Percentiles rank a stretch among this genome's conserved stretches.
Evolutionary conservation across 2,329 filamentous ascomycete species (phyloP).

Genomic region (Fusarium sp.): DNA sequence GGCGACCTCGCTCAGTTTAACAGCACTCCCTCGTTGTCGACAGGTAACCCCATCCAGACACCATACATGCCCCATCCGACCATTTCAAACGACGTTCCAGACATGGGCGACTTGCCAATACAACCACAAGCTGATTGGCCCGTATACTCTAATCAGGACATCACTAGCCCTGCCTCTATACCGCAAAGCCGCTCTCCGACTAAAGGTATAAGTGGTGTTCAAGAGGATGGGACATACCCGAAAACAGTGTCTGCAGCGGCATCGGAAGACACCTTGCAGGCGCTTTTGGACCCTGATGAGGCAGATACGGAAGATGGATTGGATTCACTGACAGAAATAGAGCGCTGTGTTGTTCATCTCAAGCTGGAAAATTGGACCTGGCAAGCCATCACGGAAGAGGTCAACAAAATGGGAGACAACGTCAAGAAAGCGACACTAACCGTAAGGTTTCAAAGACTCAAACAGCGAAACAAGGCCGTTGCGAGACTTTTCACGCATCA

Average conservation of each 20-base stretch:
- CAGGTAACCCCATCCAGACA: neutral
- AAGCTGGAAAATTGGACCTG: neutral
- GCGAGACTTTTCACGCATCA: neutral
- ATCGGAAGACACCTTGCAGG: neutral
- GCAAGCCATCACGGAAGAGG: neutral
- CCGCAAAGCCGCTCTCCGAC: neutral
- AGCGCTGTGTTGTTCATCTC: neutral
- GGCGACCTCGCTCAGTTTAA: neutral
- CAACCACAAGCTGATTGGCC: neutral
- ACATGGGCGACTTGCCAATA: neutral
- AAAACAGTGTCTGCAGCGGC: neutral
- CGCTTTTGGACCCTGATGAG: neutral
- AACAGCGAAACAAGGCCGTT: neutral
- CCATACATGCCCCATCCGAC: neutral
- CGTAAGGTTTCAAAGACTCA: neutral
- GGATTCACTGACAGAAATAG: neutral
- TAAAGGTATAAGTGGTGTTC: neutral
- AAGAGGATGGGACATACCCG: neutral
- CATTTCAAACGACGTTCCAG: neutral
- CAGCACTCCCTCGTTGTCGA: neutral
- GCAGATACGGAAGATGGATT: neutral
- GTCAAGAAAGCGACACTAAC: neutral
- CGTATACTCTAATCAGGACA: neutral
- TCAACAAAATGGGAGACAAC: neutral
- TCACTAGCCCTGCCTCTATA: neutral